Conservation (phyloP, 2,329 filamentous ascomycete genomes). For the Trichoderma pleuroti region DNA sequence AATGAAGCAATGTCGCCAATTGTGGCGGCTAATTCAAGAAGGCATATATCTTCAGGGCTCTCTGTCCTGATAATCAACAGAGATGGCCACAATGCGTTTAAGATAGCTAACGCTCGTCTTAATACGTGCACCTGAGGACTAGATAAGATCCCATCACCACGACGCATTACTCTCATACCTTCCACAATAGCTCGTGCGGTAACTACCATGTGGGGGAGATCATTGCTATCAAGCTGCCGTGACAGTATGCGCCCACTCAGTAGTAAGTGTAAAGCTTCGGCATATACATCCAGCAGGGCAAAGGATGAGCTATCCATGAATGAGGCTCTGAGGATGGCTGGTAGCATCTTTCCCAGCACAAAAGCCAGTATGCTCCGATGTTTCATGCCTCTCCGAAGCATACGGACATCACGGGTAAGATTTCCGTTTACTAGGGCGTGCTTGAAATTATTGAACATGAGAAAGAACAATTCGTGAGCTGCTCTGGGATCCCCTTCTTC, state of each 20-base stretch:
- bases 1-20: constrained; percentile 23
- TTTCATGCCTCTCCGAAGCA: constrained; percentile 49
- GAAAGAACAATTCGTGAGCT: constrained; percentile 51
- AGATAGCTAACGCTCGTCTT: constrained; percentile 28
- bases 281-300: constrained; percentile 50
- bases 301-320: constrained; percentile 38
- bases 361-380: constrained; percentile 44
- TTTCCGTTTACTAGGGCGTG: constrained; percentile 48
- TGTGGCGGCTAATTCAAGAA: constrained; percentile 23
- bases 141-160: constrained; percentile 23
- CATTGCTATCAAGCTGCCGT: constrained; percentile 35
- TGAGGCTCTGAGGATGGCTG: constrained; percentile 46
- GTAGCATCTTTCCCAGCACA: constrained; percentile 51
- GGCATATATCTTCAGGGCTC: background rate
- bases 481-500: constrained; percentile 49
- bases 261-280: constrained; percentile 39
- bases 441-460: constrained; percentile 57
- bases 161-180: constrained; percentile 28
- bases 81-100: constrained; percentile 33
- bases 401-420: constrained; percentile 44
- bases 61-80: constrained; percentile 25
- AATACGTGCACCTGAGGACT: constrained; percentile 29
- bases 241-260: constrained; percentile 36
- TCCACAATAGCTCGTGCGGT: constrained; percentile 32
- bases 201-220: constrained; percentile 32